phyloP scores from a whole-genome alignment of 2,329 filamentous ascomycete species.

The Paramyrothecium roridum region DNA sequence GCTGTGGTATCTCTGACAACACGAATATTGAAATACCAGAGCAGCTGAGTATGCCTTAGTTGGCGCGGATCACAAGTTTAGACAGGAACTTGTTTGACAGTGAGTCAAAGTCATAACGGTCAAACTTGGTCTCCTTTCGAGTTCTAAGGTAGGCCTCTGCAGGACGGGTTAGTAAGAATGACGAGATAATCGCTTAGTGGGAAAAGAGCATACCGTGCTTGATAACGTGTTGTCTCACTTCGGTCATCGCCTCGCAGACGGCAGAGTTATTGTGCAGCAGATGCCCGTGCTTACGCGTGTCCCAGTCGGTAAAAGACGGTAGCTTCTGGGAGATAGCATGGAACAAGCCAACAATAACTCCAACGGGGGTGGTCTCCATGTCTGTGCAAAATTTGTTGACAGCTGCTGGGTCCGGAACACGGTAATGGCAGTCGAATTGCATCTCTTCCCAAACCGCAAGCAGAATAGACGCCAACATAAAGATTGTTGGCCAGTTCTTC shows the following conservation, averaged over 20 bases:
- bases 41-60: constrained; percentile 45
- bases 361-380: constrained; percentile 94
- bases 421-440: constrained; percentile 97
- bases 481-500: constrained; percentile 99
- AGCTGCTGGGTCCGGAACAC: constrained; percentile 76
- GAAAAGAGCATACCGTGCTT: constrained; percentile 74
- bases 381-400: constrained; percentile 95
- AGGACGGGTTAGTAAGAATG: constrained; percentile 15
- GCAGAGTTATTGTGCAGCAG: constrained; percentile 86
- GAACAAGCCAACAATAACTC: constrained; percentile 95
- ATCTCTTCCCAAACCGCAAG: constrained; percentile 97
- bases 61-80: constrained; percentile 92
- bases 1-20: constrained; percentile 12
- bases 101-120: constrained; percentile 89
- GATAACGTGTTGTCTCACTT: constrained; percentile 87
- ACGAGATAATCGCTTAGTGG: not conserved
- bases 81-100: constrained; percentile 97
- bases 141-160: constrained; percentile 83
- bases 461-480: constrained; percentile 91
- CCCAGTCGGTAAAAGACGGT: constrained; percentile 90
- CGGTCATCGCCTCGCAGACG: constrained; percentile 93
- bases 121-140: constrained; percentile 77
- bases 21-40: constrained; percentile 11
- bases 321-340: constrained; percentile 97
- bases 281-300: constrained; percentile 86